Percentiles rank a stretch among this genome's conserved stretches.
These are phyloP conservation scores for Xylaria bambusicola DNA, from an alignment of 495 filamentous ascomycete genomes.

Conservation along the genomic window DNA sequence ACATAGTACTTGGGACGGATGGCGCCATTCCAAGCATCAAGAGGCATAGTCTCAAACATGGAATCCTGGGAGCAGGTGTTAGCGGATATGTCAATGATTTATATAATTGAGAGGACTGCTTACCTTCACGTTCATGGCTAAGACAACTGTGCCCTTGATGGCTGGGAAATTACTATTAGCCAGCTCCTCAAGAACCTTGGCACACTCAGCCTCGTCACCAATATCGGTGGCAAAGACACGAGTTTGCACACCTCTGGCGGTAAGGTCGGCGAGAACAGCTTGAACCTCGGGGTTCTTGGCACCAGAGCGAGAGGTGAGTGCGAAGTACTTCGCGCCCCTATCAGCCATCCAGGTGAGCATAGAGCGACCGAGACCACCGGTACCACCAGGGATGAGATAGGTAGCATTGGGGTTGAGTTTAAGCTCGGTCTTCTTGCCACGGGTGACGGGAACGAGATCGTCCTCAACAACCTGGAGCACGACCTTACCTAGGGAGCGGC, in stretches of 20 bases:
- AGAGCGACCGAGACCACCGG: conserved; percentile 58
- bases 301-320: conserved; percentile 54
- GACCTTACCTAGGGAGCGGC: conserved; percentile 55
- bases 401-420: conserved; percentile 38
- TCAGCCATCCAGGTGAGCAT: conserved; percentile 53
- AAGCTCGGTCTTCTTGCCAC: conserved; percentile 28
- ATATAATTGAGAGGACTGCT: conserved; percentile 40
- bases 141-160: conserved; percentile 50
- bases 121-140: conserved; percentile 46
- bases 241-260: conserved; percentile 22
- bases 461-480: conserved; percentile 41
- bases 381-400: conserved; percentile 57
- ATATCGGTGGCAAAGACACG: conserved; percentile 39
- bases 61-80: conserved; percentile 37
- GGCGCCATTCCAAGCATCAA: conserved; percentile 40
- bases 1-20: conserved; percentile 50
- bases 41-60: conserved; percentile 50
- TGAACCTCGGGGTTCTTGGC: conserved; percentile 26
- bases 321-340: conserved; percentile 53
- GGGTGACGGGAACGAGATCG: conserved; percentile 32
- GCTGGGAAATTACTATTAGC: conserved; percentile 40
- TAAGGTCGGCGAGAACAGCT: conserved; percentile 26
- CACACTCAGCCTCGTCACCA: conserved; percentile 24
- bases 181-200: conserved; percentile 20
- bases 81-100: conserved; percentile 3